Evolutionary conservation across 768 basidiomycete species (phyloP).

Genomic region (Macrolepiota dolichaula): DNA sequence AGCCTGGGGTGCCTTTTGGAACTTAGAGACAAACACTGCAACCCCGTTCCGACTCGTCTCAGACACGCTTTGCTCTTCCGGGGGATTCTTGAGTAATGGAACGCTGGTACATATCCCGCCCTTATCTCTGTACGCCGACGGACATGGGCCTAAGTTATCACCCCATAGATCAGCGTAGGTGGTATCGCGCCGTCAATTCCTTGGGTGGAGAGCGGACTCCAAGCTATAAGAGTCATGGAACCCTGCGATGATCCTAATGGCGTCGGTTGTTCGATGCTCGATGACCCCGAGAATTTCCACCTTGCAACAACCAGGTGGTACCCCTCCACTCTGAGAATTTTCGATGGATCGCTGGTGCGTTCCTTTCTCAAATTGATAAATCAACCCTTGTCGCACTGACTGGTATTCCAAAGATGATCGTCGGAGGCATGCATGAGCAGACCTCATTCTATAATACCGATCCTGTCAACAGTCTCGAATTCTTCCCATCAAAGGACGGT

Average conservation of each 20-base stretch:
- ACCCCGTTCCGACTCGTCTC: conserved; percentile 30
- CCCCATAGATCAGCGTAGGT: conserved; percentile 25
- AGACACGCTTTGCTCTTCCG: conserved; percentile 41
- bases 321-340: conserved; percentile 31
- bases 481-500: conserved; percentile 37
- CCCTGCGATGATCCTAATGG: conserved; percentile 31
- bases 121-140: conserved; percentile 1
- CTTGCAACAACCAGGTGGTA: conserved; percentile 39
- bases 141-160: neutral
- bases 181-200: conserved; percentile 25
- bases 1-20: conserved; percentile 45
- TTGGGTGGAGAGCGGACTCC: conserved; percentile 28
- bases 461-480: conserved; percentile 44
- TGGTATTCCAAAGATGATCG: conserved; percentile 18
- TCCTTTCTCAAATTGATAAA: conserved; percentile 12
- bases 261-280: conserved; percentile 30
- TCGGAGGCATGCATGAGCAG: conserved; percentile 25
- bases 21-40: conserved; percentile 35
- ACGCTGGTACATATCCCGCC: conserved; percentile 28
- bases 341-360: conserved; percentile 30
- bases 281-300: conserved; percentile 29
- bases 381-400: neutral
- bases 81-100: conserved; percentile 38
- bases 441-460: conserved; percentile 62
- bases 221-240: conserved; percentile 34